phyloP scores from a whole-genome alignment of 352 stramenopile genomes.

The Pythium folliculosum region DNA sequence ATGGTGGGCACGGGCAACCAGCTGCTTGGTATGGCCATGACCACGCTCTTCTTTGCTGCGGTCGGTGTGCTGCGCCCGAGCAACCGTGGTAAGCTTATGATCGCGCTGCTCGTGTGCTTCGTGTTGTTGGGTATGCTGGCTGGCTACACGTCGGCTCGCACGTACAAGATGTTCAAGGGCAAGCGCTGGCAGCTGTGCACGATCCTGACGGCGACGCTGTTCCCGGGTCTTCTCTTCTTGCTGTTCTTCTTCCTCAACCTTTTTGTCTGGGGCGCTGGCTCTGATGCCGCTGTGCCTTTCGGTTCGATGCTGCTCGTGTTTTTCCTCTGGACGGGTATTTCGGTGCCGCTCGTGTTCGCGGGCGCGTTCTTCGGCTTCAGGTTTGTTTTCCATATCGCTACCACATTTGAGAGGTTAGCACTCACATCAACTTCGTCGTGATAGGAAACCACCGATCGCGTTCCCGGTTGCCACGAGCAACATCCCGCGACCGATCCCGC shows the following conservation, averaged over 20 bases:
- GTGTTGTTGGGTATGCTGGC: slow-evolving; percentile 96
- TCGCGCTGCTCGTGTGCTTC: slow-evolving; percentile 97
- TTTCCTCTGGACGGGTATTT: slow-evolving; percentile 99
- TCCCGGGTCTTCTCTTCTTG: slow-evolving; percentile 96
- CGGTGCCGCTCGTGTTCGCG: slow-evolving; percentile 97
- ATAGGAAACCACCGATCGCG: slow-evolving; percentile 85
- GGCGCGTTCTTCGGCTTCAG: slow-evolving; percentile 99
- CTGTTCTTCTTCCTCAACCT: slow-evolving; percentile 98
- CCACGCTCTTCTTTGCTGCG: slow-evolving; percentile 97
- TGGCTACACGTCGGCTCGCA: slow-evolving; percentile 94
- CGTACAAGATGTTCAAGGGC: slow-evolving; percentile 99
- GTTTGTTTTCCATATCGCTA: slow-evolving; percentile 36
- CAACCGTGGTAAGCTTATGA: slow-evolving; percentile 97
- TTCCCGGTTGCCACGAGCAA: slow-evolving; percentile 98
- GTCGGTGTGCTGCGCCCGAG: slow-evolving; percentile 96
- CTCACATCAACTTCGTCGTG: neutral
- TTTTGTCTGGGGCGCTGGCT: slow-evolving; percentile 93
- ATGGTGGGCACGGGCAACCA: slow-evolving; percentile 98
- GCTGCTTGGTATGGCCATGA: slow-evolving; percentile 94
- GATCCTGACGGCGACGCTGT: slow-evolving; percentile 94
- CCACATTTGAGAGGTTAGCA: neutral
- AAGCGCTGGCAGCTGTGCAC: slow-evolving; percentile 98
- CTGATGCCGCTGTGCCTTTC: slow-evolving; percentile 94
- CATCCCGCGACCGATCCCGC: slow-evolving; percentile 97
- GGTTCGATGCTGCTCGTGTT: slow-evolving; percentile 97